Evolutionary conservation across 2,329 filamentous ascomycete species (phyloP).

Genomic region (Fusarium tuaranense): DNA sequence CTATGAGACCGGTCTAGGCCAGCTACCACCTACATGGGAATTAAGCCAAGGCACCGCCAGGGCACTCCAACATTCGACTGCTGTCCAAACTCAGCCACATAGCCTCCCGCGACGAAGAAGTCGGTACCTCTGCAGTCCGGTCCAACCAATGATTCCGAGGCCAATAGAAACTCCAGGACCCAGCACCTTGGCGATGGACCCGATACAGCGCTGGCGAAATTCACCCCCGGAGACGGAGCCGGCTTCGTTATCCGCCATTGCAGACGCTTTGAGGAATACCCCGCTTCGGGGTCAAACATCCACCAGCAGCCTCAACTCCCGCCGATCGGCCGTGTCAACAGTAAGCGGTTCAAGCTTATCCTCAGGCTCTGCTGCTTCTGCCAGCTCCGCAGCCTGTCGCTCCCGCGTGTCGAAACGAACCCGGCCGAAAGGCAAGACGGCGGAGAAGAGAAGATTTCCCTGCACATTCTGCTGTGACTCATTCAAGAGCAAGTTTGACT

Average conservation of each 20-base stretch:
- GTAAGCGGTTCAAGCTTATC: not conserved
- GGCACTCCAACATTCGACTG: not conserved
- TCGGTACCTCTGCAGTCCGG: not conserved
- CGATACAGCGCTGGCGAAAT: not conserved
- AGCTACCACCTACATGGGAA: not conserved
- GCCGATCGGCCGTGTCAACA: not conserved
- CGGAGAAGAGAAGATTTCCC: slow-evolving; percentile 12
- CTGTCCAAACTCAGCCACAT: not conserved
- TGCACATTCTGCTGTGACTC: slow-evolving; percentile 35
- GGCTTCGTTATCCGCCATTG: not conserved
- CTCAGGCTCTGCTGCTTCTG: not conserved
- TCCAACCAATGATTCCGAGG: not conserved
- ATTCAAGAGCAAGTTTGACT: slow-evolving; percentile 34
- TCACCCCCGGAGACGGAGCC: not conserved
- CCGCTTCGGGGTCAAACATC: not conserved
- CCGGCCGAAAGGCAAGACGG: not conserved
- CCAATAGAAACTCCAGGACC: not conserved
- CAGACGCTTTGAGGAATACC: not conserved
- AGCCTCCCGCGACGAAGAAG: not conserved
- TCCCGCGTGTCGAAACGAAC: not conserved
- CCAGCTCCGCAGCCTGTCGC: not conserved
- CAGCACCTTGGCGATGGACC: not conserved
- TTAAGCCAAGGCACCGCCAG: not conserved
- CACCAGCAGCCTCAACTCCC: not conserved
- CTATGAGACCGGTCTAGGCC: not conserved